Base-by-base conservation (phyloP, 2,329 filamentous ascomycete species). In the Mollisiaceae sp. region DNA sequence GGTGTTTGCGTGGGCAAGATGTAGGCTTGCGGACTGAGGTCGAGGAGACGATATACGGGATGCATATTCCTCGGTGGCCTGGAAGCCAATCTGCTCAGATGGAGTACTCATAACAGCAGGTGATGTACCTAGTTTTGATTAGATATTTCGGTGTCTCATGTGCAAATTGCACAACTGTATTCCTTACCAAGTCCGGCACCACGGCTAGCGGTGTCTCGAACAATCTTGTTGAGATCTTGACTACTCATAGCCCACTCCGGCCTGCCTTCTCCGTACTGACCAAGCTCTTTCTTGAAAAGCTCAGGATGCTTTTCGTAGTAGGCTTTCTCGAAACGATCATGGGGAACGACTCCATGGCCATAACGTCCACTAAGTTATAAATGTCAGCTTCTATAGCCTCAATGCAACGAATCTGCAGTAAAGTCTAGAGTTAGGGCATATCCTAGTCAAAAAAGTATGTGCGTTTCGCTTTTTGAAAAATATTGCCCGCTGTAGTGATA, bases 261-360 rank as follows among this genome's bases (percentile, higher is more conserved):
- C 61, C 70, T 82, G 36, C 85, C 85, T 59, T 84, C 85, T 63
- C 83, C 82, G 60, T 90, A 90, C 69, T 85, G 83, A 50, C 72
- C 71, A 64, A 72, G 86, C 75, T 94, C 92, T 78, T 94, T 92
- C 76, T 90, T 88, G 63, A 86, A 83, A 36, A 90, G 82, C 70
- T 97, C 92, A 0, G 94, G 94, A 74, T 97, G 93, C 79, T 95
- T 97, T 73, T 93, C 88, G 75, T 95, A 96, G 85, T 97, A 97
- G 32, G 91, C 91, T 80, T 91, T 92, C 74, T 97, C 93, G 47
- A 98, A 91, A 75, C 90, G 92, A 79, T 96, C 92, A 64, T 88
- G 86, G 2, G 90, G 83, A 20, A 86, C 84, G 32, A 91, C 83
- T 61, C 93, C 93, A 75, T 97, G 94, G 54, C 94, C 93, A 74